A percentile compares a stretch with the other conserved stretches of the same genome.
Evolutionary conservation across 768 basidiomycete species (phyloP).

Genomic region (Mrakia hoshinonis): DNA sequence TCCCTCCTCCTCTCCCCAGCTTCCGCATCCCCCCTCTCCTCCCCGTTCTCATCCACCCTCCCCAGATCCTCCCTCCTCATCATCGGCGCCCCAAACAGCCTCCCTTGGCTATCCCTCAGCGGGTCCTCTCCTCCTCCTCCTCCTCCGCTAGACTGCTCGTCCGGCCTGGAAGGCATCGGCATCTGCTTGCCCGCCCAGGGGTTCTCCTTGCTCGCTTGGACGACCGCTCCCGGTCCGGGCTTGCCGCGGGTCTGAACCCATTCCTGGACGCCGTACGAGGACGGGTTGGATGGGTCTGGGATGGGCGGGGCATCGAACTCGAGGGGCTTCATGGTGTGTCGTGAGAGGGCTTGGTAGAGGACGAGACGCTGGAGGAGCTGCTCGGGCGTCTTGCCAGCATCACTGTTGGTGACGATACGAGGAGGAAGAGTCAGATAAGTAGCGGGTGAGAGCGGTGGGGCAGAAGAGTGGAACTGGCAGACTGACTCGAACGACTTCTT

Average conservation of each 20-base stretch:
- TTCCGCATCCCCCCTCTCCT: conserved; percentile 1
- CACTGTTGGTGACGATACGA: no score
- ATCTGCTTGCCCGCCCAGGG: conserved; percentile 16
- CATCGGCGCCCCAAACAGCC: not conserved
- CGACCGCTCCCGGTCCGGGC: not conserved
- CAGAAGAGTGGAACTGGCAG: not conserved
- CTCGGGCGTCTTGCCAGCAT: no score
- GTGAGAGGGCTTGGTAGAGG: conserved; percentile 1
- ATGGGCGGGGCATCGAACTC: not conserved
- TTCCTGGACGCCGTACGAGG: not conserved
- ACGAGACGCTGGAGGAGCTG: not conserved
- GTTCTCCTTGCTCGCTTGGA: not conserved
- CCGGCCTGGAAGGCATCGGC: not conserved
- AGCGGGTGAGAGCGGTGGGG: no score
- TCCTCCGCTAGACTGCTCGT: not conserved
- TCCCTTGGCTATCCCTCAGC: not conserved
- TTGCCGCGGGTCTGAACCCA: not conserved
- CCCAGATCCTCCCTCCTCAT: no score
- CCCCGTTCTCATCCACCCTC: not conserved
- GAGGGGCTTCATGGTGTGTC: not conserved
- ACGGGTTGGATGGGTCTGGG: not conserved
- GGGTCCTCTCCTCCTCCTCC: not conserved
- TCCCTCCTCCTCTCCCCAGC: not conserved
- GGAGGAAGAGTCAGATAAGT: not conserved
- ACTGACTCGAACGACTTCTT: not conserved